These are phyloP conservation scores for Strobilomyces confusus DNA, from an alignment of 768 basidiomycete species.

Conservation along the genomic window DNA sequence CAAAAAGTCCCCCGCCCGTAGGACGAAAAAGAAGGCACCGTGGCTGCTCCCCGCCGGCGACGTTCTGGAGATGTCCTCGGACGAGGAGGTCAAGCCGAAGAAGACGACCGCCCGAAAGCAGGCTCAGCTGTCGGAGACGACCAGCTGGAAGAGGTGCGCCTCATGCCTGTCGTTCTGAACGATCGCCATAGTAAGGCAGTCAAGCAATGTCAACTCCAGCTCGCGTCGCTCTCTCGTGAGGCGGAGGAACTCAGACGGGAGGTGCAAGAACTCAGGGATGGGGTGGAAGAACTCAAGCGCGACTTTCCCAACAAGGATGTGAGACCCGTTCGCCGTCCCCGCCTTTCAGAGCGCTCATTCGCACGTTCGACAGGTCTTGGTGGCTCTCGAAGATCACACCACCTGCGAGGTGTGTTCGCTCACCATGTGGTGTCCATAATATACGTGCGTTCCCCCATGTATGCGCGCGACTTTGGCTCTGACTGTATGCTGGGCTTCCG, in stretches of 20 bases:
- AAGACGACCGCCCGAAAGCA: constrained; percentile 11
- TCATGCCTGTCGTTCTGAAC: not conserved
- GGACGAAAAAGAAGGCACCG: constrained; percentile 19
- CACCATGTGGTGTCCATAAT: constrained; percentile 66
- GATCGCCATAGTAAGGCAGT: constrained; percentile 19
- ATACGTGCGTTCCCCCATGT: constrained; percentile 39
- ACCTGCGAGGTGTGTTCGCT: constrained; percentile 63
- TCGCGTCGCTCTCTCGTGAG: constrained; percentile 13
- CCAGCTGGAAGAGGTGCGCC: constrained; percentile 40
- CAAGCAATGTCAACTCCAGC: constrained; percentile 4
- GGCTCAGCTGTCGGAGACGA: constrained; percentile 14
- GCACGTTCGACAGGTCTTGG: constrained; percentile 32
- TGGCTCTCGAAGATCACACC: constrained; percentile 48
- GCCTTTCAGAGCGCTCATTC: not conserved
- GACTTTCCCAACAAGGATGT: constrained; percentile 6
- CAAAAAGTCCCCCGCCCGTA: constrained; percentile 10
- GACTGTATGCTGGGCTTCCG: constrained; percentile 41
- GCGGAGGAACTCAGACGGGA: constrained; percentile 22
- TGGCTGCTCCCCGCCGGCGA: constrained; percentile 27
- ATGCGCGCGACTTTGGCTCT: not conserved
- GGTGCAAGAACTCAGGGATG: too few species aligned
- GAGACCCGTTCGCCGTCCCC: not conserved
- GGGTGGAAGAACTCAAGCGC: constrained; percentile 20
- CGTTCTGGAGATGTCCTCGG: constrained; percentile 59
- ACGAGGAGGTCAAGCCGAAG: constrained; percentile 38